Evolutionary conservation across 73 alveolate genomes (phyloP), one percentile per base, ranked within the genome.

Genomic region (Tetrahymena malaccensis): DNA sequence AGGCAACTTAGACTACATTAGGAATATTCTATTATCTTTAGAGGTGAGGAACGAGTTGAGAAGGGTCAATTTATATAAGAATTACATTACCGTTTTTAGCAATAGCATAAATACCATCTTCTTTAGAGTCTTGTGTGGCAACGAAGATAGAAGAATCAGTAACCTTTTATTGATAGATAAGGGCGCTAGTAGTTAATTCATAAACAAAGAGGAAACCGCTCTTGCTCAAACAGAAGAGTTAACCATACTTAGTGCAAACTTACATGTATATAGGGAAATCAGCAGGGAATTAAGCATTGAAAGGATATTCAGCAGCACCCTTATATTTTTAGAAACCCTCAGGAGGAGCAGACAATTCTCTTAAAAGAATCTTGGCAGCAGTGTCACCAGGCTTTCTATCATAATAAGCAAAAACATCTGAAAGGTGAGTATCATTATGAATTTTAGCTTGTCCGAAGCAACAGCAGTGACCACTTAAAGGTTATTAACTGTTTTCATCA

Each of bases 191-290:
- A n/a, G 99, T 96, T 43, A 98, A 95, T 96, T 98, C 99, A 96
- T 96, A 98, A 55, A 99, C 98, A 94, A 94, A 97, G 35, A 99
- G 94, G 98, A 97, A 98, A 34, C 99, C 99, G 31, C 96, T 94
- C 97, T 99, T 99, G 58, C 99, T 98, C 21, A 99, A 97, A 27
- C 97, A 98, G 97, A 98, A 98, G 93, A 99, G 96, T 44, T 98
- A 96, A 44, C 99, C 99, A 95, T 96, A 98, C 96, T 97, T 99
- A 37, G 95, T 97, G 85, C 96, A 97, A 33, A 98, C 94, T 93
- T 99, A 99, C 99, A 99, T 98, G 56, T 98, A 94, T 94, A 99
- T 99, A 22, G 99, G 99, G 99, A 99, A 99, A 96, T 99, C 99
- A 93, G 97, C 96, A 25, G 96, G 96, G 43, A 93, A 98, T 85